These are phyloP conservation scores for Fusarium sp. DNA, from an alignment of 2,329 filamentous ascomycete species.

Conservation along the genomic window DNA sequence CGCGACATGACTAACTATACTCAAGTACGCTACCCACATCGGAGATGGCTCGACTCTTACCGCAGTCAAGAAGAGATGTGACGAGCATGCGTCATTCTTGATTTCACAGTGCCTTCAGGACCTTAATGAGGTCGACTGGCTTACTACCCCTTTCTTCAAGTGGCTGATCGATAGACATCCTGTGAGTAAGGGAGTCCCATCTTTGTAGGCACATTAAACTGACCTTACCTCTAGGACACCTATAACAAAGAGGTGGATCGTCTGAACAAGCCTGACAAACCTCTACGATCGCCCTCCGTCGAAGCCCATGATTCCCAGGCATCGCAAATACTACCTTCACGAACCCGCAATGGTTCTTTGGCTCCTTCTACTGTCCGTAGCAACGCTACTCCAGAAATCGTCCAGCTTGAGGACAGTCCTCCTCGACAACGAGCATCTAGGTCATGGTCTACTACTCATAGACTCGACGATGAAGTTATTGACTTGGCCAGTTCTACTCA, in stretches of 20 bases:
- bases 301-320: conserved; percentile 17
- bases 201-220: not conserved
- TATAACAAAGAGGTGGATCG: conserved; percentile 42
- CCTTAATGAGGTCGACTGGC: conserved; percentile 56
- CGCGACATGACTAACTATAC: conserved; percentile 4
- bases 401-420: conserved; percentile 18
- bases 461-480: not conserved
- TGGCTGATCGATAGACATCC: conserved; percentile 60
- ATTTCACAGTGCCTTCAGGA: conserved; percentile 63
- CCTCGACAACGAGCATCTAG: conserved; percentile 31
- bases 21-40: conserved; percentile 63
- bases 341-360: conserved; percentile 42
- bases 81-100: conserved; percentile 65
- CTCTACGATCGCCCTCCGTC: conserved; percentile 31
- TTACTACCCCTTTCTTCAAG: conserved; percentile 60
- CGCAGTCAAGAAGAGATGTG: conserved; percentile 62
- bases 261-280: conserved; percentile 40
- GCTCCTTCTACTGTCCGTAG: conserved; percentile 18
- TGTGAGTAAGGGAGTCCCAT: conserved; percentile 50
- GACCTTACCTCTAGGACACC: conserved; percentile 44
- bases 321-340: conserved; percentile 33
- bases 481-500: conserved; percentile 8
- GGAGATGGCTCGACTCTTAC: conserved; percentile 66
- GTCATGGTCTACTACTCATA: conserved; percentile 35
- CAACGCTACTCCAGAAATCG: conserved; percentile 29